phyloP scores from a whole-genome alignment of 495 filamentous ascomycete genomes.

The Xylaria cubensis region DNA sequence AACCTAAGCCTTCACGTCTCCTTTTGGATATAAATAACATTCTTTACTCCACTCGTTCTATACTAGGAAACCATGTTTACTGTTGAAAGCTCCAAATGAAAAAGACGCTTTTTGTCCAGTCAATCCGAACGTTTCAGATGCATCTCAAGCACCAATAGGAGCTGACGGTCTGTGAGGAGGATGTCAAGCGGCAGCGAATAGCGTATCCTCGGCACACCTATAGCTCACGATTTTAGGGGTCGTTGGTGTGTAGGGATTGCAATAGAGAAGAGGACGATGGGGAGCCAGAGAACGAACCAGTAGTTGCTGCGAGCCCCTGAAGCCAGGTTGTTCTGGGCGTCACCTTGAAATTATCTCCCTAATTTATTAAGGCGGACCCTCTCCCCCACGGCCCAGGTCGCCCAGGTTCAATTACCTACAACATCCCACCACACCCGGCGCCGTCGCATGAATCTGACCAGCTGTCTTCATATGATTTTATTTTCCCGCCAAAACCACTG shows the following conservation, averaged over 20 bases:
- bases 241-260: neutral
- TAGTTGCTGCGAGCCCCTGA: slow-evolving; percentile 20
- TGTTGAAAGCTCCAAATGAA: slow-evolving; percentile 1
- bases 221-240: slow-evolving; percentile 13
- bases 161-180: neutral
- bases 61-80: slow-evolving; percentile 11
- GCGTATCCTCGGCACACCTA: slow-evolving; percentile 4
- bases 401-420: neutral
- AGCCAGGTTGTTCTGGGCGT: neutral
- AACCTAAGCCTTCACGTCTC: neutral
- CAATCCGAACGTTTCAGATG: slow-evolving; percentile 19
- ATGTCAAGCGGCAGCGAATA: neutral
- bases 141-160: slow-evolving; percentile 19
- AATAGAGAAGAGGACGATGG: neutral
- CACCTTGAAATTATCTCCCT: neutral
- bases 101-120: neutral
- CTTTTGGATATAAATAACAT: neutral
- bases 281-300: slow-evolving; percentile 8
- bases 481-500: slow-evolving; percentile 5
- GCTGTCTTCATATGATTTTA: slow-evolving; percentile 26
- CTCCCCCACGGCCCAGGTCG: slow-evolving; percentile 7
- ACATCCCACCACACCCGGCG: slow-evolving; percentile 27
- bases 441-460: slow-evolving; percentile 29
- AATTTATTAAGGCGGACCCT: slow-evolving; percentile 24
- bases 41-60: neutral